Percentiles rank a stretch among this genome's conserved stretches.
Conservation (phyloP, 2,329 filamentous ascomycete species). For the Aspergillus fischeri region DNA sequence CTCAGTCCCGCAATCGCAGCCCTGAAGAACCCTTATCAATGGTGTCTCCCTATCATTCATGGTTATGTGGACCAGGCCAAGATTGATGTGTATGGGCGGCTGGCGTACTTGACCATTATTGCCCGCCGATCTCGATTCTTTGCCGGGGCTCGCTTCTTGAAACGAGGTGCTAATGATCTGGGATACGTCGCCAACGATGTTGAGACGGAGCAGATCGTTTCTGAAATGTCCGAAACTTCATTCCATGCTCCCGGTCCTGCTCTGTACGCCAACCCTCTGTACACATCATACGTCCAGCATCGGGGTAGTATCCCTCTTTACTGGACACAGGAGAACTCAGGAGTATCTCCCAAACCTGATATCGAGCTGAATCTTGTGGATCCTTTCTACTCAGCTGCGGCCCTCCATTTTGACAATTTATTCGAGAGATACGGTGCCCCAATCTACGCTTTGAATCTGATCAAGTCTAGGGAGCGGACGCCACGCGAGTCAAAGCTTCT, state of each 20-base stretch:
- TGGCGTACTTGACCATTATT: slow-evolving; percentile 89
- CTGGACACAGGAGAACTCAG: slow-evolving; percentile 95
- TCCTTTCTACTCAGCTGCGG: slow-evolving; percentile 90
- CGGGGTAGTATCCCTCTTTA: slow-evolving; percentile 93
- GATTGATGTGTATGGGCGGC: slow-evolving; percentile 79
- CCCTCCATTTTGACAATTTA: slow-evolving; percentile 89
- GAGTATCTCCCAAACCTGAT: slow-evolving; percentile 91
- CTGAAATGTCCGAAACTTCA: slow-evolving; percentile 88
- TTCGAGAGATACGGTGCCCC: slow-evolving; percentile 92
- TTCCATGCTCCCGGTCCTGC: slow-evolving; percentile 87
- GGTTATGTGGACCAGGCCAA: slow-evolving; percentile 92
- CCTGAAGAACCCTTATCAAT: slow-evolving; percentile 81
- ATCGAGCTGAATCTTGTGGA: slow-evolving; percentile 95
- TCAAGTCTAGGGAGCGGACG: slow-evolving; percentile 82
- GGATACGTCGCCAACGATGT: slow-evolving; percentile 98
- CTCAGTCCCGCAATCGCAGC: slow-evolving; percentile 67
- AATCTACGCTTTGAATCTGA: slow-evolving; percentile 84
- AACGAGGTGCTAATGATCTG: slow-evolving; percentile 88
- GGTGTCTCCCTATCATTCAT: slow-evolving; percentile 94
- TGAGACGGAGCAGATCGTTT: slow-evolving; percentile 97
- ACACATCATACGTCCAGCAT: slow-evolving; percentile 95
- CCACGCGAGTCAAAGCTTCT: slow-evolving; percentile 89
- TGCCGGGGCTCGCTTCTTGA: slow-evolving; percentile 88
- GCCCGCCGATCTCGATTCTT: slow-evolving; percentile 89
- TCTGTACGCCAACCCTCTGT: slow-evolving; percentile 82